phyloP scores from a whole-genome alignment of 306 rosid species.

The Begonia fuchsioides region DNA sequence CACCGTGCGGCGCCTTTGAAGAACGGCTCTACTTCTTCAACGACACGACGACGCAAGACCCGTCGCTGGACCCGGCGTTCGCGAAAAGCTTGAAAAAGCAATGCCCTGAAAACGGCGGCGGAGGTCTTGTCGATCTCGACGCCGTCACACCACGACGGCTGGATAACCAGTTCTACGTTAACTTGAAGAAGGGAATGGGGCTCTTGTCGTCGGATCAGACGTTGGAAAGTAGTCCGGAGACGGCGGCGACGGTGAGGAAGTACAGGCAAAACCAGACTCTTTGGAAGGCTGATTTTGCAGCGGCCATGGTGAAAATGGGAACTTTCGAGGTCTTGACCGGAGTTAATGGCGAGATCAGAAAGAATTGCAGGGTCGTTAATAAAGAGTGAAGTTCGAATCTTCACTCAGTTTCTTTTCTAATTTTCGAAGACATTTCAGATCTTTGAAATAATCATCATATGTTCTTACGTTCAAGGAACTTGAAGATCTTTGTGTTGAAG shows the following conservation, averaged over 20 bases:
- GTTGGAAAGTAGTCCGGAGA: not conserved
- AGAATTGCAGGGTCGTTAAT: slow-evolving; percentile 3
- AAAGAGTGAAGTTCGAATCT: not conserved
- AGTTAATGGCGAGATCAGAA: slow-evolving; percentile 10
- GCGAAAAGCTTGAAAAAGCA: slow-evolving; percentile 1
- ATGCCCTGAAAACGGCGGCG: not conserved
- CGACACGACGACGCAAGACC: not conserved
- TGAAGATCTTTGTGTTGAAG: too few species aligned
- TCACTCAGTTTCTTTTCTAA: not conserved
- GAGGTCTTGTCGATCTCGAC: slow-evolving; percentile 4
- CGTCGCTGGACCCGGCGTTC: slow-evolving; percentile 6
- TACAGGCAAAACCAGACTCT: not conserved
- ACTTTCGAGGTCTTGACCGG: slow-evolving; percentile 4
- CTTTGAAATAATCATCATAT: too few species aligned
- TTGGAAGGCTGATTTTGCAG: slow-evolving; percentile 9
- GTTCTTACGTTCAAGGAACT: too few species aligned
- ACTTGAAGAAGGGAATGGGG: slow-evolving; percentile 6
- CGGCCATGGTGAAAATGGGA: slow-evolving; percentile 13
- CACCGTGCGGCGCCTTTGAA: slow-evolving; percentile 1
- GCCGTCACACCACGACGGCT: slow-evolving; percentile 2
- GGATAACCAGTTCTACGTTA: slow-evolving; percentile 3
- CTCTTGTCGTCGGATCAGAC: slow-evolving; percentile 9
- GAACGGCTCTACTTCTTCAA: slow-evolving; percentile 6
- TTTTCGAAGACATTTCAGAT: too few species aligned
- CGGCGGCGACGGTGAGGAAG: slow-evolving; percentile 6